phyloP scores from a whole-genome alignment of 768 basidiomycete species.

The Russula dissimulans region DNA sequence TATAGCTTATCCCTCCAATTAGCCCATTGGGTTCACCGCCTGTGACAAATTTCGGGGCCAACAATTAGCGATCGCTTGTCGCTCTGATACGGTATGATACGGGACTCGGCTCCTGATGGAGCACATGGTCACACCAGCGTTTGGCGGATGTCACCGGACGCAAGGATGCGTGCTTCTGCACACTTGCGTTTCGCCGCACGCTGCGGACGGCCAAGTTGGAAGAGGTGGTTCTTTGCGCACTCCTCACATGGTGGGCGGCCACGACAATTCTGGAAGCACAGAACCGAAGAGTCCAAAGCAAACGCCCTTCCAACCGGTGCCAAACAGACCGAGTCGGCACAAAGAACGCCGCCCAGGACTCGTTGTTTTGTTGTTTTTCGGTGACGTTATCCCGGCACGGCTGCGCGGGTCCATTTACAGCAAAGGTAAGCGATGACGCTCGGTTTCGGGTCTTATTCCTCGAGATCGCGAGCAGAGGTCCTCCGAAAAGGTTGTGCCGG shows the following conservation, averaged over 20 bases:
- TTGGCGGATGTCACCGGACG: neutral
- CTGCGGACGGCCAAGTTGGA: neutral
- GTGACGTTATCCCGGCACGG: neutral
- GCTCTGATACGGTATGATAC: neutral
- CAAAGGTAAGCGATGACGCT: neutral
- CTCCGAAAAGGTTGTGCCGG: neutral
- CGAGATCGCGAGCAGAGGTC: neutral
- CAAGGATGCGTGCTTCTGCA: neutral
- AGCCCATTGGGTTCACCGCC: neutral
- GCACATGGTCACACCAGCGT: neutral
- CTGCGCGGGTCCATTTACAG: neutral
- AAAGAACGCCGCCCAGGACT: neutral
- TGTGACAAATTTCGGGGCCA: neutral
- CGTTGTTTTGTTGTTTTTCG: no score
- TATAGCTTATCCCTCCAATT: neutral
- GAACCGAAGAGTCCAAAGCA: neutral
- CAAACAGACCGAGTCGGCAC: neutral
- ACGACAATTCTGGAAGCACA: neutral
- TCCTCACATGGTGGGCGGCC: neutral
- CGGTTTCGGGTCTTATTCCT: neutral
- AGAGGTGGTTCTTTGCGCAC: constrained; percentile 3
- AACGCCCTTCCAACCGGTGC: neutral
- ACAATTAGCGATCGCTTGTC: neutral
- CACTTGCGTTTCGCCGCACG: neutral
- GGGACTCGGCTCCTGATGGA: neutral